These are phyloP conservation scores for Hippophae tibetana DNA, from an alignment of 306 rosid genomes.

Conservation along the genomic window DNA sequence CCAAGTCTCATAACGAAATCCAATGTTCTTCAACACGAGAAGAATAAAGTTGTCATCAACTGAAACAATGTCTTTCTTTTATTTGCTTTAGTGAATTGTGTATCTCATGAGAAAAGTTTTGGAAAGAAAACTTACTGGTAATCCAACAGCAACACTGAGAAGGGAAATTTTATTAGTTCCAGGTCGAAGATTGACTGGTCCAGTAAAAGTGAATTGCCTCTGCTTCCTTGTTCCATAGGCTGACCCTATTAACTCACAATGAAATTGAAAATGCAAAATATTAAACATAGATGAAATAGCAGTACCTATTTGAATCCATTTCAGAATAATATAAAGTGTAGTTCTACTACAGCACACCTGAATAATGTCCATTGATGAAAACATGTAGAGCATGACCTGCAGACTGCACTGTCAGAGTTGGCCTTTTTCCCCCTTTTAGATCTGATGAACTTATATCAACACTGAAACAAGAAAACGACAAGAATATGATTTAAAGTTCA, in stretches of 20 bases:
- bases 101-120: neutral
- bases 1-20: conserved; percentile 74
- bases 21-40: conserved; percentile 52
- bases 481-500: neutral
- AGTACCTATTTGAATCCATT: neutral
- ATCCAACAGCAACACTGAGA: conserved; percentile 86
- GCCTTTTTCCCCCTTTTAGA: conserved; percentile 55
- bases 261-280: neutral
- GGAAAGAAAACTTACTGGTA: conserved; percentile 48
- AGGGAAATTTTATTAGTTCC: conserved; percentile 78
- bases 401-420: conserved; percentile 61
- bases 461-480: conserved; percentile 33
- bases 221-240: conserved; percentile 67
- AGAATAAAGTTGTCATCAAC: conserved; percentile 3
- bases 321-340: neutral
- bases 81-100: neutral
- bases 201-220: conserved; percentile 59
- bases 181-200: conserved; percentile 50
- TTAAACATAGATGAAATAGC: neutral
- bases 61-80: neutral
- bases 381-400: conserved; percentile 85
- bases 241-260: conserved; percentile 45
- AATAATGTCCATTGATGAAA: conserved; percentile 70
- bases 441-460: conserved; percentile 66
- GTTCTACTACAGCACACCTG: conserved; percentile 34